Base-by-base conservation (phyloP, 2,329 filamentous ascomycete genomes). In the Ceratocystis destructans region DNA sequence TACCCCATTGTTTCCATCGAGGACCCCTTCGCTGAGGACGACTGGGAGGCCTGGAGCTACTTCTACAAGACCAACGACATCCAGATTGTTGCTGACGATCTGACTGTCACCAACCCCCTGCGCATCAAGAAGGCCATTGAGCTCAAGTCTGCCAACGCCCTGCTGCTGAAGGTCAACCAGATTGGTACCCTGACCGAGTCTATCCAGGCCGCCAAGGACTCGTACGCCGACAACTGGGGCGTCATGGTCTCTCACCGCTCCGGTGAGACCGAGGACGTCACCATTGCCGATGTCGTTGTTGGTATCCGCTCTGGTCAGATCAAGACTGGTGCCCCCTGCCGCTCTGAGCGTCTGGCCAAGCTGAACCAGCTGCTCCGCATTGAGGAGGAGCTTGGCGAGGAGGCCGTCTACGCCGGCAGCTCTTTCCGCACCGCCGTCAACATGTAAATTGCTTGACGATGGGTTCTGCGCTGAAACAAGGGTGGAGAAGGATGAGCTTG, bases 11-110 rank as follows among this genome's bases (percentile, higher is more conserved):
- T 97, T 80, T 90, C 86, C 79, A 97, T 99, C 73, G 94, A 99
- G 83, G 94, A 99, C 78, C 94, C 94, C 76, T 99, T 99, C 80
- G 93, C 90, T 71, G 94, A 99, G 86, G 94, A 97, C 75, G 94
- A 99, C 84, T 99, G 94, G 94, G 93, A 97, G 86, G 94, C 94
- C 70, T 99, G 94, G 94, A 96, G 90, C 86, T 96, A 97, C 87
- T 99, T 97, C 88, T 96, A 88, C 88, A 96, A 96, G 89, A 94
- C 90, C 74, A 91, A 90, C 76, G 87, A 96, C 79, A 92, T 95
- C 83, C 94, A 99, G 85, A 91, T 99, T 76, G 94, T 99, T 72
- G 94, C 87, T 82, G 94, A 99, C 76, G 94, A 99, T 77, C 80
- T 99, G 84, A 97, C 94, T 72, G 94, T 99, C 79, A 99, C 94